Percentiles rank a stretch among this genome's conserved stretches.
phyloP scores from a whole-genome alignment of 169 alveolate genomes.

The Plasmodium knowlesi region DNA sequence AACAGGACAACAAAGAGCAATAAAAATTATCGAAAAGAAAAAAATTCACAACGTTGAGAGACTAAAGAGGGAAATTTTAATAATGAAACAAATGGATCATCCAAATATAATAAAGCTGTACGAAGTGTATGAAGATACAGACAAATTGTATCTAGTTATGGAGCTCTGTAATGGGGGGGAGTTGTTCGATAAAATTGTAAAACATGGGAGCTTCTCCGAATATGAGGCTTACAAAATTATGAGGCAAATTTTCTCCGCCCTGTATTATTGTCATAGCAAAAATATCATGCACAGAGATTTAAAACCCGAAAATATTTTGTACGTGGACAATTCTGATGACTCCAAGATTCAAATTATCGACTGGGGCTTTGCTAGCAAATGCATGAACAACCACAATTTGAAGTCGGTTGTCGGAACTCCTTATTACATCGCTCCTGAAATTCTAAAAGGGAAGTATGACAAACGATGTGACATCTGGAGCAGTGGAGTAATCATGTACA shows the following conservation, averaged over 20 bases:
- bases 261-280: conserved; percentile 93
- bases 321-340: conserved; percentile 87
- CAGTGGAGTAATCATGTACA: conserved; percentile 92
- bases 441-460: conserved; percentile 92
- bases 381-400: conserved; percentile 89
- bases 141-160: conserved; percentile 92
- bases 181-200: conserved; percentile 95
- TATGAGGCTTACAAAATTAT: conserved; percentile 92
- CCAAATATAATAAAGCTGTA: conserved; percentile 92
- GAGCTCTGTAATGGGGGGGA: conserved; percentile 97
- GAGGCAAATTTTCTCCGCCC: conserved; percentile 94
- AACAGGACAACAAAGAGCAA: conserved; percentile 90
- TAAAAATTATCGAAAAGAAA: conserved; percentile 89
- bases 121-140: conserved; percentile 93
- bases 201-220: conserved; percentile 91
- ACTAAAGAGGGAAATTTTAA: conserved; percentile 90
- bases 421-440: conserved; percentile 97
- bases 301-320: conserved; percentile 97
- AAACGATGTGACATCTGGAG: conserved; percentile 96
- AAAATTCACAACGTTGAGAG: conserved; percentile 89
- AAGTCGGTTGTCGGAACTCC: conserved; percentile 94
- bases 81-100: conserved; percentile 92
- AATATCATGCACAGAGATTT: conserved; percentile 96
- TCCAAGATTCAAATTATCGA: conserved; percentile 94
- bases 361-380: conserved; percentile 94